phyloP scores from a whole-genome alignment of 306 rosid genomes.

The Luffa acutangula region DNA sequence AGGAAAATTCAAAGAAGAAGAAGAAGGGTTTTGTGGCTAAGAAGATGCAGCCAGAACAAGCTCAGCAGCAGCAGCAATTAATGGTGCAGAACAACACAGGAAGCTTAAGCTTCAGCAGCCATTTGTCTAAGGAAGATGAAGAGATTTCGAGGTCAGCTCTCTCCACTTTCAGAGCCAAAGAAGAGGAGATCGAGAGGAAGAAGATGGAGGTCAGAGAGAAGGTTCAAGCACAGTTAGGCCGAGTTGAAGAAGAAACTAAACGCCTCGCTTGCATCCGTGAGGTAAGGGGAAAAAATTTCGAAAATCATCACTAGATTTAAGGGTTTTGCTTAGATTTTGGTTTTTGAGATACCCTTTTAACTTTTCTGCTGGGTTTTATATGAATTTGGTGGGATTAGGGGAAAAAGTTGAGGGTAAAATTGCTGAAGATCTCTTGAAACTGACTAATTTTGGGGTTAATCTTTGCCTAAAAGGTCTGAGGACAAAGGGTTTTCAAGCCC shows the following conservation, averaged over 20 bases:
- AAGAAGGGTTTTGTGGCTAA: not conserved
- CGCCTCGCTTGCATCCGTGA: slow-evolving; percentile 87
- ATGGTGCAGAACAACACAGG: slow-evolving; percentile 77
- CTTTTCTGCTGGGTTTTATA: not conserved
- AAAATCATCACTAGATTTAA: too few species aligned
- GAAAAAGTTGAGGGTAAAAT: not conserved
- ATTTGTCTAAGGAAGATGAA: slow-evolving; percentile 81
- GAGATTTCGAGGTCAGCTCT: slow-evolving; percentile 95
- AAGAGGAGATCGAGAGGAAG: slow-evolving; percentile 94
- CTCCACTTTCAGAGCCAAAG: slow-evolving; percentile 81
- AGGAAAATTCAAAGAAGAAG: slow-evolving; percentile 19
- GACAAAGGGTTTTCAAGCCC: not conserved
- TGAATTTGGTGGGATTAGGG: not conserved
- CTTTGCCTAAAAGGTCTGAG: not conserved
- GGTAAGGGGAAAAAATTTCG: slow-evolving; percentile 21
- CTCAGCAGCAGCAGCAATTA: slow-evolving; percentile 37
- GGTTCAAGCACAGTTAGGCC: slow-evolving; percentile 82
- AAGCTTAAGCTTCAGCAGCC: slow-evolving; percentile 87
- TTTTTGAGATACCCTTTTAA: not conserved
- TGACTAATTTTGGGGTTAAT: not conserved
- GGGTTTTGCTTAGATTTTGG: not conserved
- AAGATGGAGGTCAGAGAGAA: slow-evolving; percentile 89
- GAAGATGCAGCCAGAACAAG: slow-evolving; percentile 30
- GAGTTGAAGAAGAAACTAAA: slow-evolving; percentile 93
- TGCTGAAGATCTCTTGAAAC: not conserved